Evolutionary conservation across 805 yeast genomes (phyloP), one percentile per base, ranked within the genome.

Genomic region (Saccharomycopsis sp.): DNA sequence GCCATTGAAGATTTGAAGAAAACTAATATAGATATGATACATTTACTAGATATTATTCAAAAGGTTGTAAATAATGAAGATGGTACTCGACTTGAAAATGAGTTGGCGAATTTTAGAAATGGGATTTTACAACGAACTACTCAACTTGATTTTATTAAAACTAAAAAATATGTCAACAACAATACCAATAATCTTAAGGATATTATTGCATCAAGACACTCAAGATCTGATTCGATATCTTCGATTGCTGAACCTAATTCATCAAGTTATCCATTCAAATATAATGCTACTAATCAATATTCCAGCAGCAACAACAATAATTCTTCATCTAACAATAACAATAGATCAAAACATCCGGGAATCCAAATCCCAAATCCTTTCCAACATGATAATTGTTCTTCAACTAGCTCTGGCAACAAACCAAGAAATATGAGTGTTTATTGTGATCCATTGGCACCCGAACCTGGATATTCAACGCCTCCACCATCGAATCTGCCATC

Each of bases 1-100:
- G 65, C 77, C 4, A 57, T 62, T 26, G 74, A 70, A 4, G 78
- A 75, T 40, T 54, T 75, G 46, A 68, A 70, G 29, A 65, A 66
- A 43, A 66, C 73, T 14, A 77, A 75, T 53, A 54, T 67, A 43
- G 86, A 79, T 52, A 64, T 75, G 60, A 70, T 77, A 2, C 67
- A 67, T 31, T 47, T 79, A 6, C 53, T 79, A 8, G 84, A 77
- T 19, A 54, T 71, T 39, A 56, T 71, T 33, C 72, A 69, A 41
- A 59, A 52, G 21, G 17, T 39, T 19, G 35, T 20, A 8, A 14
- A 17, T 17, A 26, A 13, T 19, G 24, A 17, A 14, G 7, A 34
- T 20, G 17, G 22, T 20, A 14, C 24, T 6, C 23, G 24, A 14
- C 26, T 39, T 9, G 47, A 44, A 26, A 22, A 26, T 14, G 48